A percentile compares a stretch with the other conserved stretches of the same genome.
phyloP scores from a whole-genome alignment of 2,329 filamentous ascomycete species.

The Phyllachora maydis region DNA sequence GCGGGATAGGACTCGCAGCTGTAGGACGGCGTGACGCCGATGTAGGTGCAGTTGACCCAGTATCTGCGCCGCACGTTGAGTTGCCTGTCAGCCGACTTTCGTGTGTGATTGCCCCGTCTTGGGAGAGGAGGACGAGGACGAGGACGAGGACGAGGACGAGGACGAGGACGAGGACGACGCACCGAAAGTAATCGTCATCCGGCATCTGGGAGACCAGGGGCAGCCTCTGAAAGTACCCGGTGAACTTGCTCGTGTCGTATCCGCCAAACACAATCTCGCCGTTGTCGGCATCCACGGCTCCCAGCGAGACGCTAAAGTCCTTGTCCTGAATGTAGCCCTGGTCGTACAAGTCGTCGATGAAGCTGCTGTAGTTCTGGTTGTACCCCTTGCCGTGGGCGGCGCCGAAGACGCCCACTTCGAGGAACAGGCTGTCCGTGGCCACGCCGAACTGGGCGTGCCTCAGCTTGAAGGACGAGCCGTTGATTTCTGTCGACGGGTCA shows the following conservation, averaged over 20 bases:
- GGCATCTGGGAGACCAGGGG: conserved; percentile 30
- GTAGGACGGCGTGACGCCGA: conserved; percentile 1
- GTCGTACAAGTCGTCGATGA: conserved; percentile 25
- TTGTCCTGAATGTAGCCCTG: conserved; percentile 35
- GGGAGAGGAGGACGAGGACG: conserved; percentile 4
- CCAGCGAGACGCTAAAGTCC: conserved; percentile 45
- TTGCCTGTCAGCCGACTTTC: neutral
- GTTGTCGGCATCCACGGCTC: conserved; percentile 34
- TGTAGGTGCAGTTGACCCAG: conserved; percentile 2
- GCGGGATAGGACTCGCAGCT: conserved; percentile 1
- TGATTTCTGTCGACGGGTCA: too few species aligned
- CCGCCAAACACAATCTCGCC: conserved; percentile 51
- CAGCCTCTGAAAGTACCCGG: conserved; percentile 33
- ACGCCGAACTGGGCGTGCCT: conserved; percentile 42
- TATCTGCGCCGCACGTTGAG: conserved; percentile 1
- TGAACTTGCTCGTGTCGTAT: conserved; percentile 42
- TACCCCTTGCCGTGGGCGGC: conserved; percentile 42
- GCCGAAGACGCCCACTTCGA: conserved; percentile 44
- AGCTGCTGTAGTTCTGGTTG: conserved; percentile 25
- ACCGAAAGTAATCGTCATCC: conserved; percentile 4
- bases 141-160: too few species aligned
- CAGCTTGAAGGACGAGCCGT: conserved; percentile 10
- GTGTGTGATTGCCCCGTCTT: too few species aligned
- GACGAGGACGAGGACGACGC: conserved; percentile 3
- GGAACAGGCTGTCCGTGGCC: conserved; percentile 25